Evolutionary conservation across 139 green algal species (phyloP), one percentile per base, ranked within the genome.

Genomic region (Parachlorella kessleri): DNA sequence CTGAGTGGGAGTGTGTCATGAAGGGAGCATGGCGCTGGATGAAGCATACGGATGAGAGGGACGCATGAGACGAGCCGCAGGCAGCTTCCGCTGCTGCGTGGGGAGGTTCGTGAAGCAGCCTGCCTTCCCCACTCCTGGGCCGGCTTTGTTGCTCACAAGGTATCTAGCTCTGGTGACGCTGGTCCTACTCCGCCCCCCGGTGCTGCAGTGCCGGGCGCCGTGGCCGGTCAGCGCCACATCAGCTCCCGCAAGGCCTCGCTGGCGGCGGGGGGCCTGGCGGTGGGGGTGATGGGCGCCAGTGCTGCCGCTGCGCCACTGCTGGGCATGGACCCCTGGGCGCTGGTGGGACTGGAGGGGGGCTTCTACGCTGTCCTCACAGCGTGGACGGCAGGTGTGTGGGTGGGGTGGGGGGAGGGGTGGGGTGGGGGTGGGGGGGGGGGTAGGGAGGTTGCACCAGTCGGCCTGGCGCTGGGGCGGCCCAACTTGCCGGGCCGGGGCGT

Each of bases 151-250:
- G n/a, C n/a, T n/a, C n/a, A n/a, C n/a, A n/a, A n/a, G n/a, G n/a
- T n/a, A n/a, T n/a, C n/a, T n/a, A n/a, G n/a, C n/a, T n/a, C n/a
- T n/a, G n/a, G n/a, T n/a, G n/a, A n/a, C n/a, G n/a, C n/a, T n/a
- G n/a, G n/a, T n/a, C n/a, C n/a, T n/a, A n/a, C n/a, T n/a, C n/a
- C n/a, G n/a, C n/a, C n/a, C n/a, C n/a, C n/a, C n/a, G n/a, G n/a
- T 9, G 24, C 21, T 64, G 72, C 70, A 80, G 72, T n/a, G 10
- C 54, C 68, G 67, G 79, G 72, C 33, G 38, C 55, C 40, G 79
- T 84, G 53, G 70, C 79, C 0, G 79, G 79, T 38, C 54, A 78
- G 40, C 79, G 72, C 10, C 73, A 84, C 41, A 54, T 55, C 54
- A 76, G 64, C 35, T 33, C 72, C 3, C 38, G 14, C 26, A 75